Evolutionary conservation across 805 yeast species (phyloP).

Genomic region (Lachancea fermentati): DNA sequence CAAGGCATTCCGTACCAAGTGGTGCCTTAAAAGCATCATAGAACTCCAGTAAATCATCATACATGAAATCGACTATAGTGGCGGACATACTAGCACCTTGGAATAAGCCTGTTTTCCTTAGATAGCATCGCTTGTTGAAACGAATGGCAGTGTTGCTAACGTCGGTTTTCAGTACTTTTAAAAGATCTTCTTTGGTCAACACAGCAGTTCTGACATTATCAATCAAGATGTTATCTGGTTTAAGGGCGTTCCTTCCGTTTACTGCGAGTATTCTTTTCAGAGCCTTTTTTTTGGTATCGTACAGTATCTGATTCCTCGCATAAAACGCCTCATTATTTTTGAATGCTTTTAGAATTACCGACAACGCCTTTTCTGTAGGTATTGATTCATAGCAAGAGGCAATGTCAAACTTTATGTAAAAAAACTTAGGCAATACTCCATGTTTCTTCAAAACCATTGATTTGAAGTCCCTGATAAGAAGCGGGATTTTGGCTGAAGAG

Average conservation of each 20-base stretch:
- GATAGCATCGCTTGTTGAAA: slow-evolving; percentile 34
- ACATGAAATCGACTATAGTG: slow-evolving; percentile 65
- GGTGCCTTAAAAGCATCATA: slow-evolving; percentile 25
- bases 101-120: slow-evolving; percentile 64
- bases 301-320: slow-evolving; percentile 25
- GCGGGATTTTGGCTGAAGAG: slow-evolving; percentile 44
- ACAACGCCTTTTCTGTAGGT: slow-evolving; percentile 41
- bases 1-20: slow-evolving; percentile 27
- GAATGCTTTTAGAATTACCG: slow-evolving; percentile 26
- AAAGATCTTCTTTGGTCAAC: slow-evolving; percentile 40
- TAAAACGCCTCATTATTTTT: slow-evolving; percentile 20
- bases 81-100: slow-evolving; percentile 83
- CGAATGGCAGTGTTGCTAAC: slow-evolving; percentile 45
- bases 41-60: slow-evolving; percentile 50
- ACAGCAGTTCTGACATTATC: slow-evolving; percentile 34
- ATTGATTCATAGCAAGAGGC: slow-evolving; percentile 71
- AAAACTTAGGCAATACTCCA: slow-evolving; percentile 34
- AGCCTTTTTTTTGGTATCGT: slow-evolving; percentile 15
- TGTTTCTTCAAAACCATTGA: slow-evolving; percentile 12
- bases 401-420: slow-evolving; percentile 68
- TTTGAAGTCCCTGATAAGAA: slow-evolving; percentile 36
- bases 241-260: slow-evolving; percentile 15
- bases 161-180: slow-evolving; percentile 45
- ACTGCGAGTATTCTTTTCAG: slow-evolving; percentile 14
- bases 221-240: slow-evolving; percentile 18